phyloP scores from a whole-genome alignment of 176 grass and related monocot species.

The Cenchrus americanus region DNA sequence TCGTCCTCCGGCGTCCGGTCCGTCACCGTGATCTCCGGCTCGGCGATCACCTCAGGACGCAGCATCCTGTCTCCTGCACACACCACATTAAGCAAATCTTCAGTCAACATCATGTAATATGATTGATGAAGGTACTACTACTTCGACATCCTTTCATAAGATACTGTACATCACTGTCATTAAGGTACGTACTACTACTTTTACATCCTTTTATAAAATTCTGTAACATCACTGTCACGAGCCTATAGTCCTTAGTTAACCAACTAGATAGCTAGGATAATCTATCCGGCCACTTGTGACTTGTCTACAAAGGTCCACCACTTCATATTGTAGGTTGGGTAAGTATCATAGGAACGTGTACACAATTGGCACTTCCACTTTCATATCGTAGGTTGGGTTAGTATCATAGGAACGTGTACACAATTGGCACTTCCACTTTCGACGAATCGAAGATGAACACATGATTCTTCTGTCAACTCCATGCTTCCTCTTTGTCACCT shows the following conservation, averaged over 20 bases:
- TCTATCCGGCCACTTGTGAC: slow-evolving; percentile 4
- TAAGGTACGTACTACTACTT: too few species aligned
- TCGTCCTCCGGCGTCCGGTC: slow-evolving; percentile 53
- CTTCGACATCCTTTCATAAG: background rate
- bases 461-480: background rate
- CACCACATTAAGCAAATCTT: background rate
- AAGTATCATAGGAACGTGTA: too few species aligned
- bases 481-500: slow-evolving; percentile 4
- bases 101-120: background rate
- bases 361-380: background rate
- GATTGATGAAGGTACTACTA: background rate
- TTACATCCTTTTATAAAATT: too few species aligned
- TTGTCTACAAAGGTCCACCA: background rate
- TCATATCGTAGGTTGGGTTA: background rate
- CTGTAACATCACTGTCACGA: too few species aligned
- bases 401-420: too few species aligned
- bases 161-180: slow-evolving; percentile 15
- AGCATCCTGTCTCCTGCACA: slow-evolving; percentile 69
- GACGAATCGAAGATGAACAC: background rate
- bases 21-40: slow-evolving; percentile 63
- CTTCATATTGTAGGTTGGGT: background rate
- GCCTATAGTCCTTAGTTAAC: too few species aligned
- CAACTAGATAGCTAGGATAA: background rate
- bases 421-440: background rate
- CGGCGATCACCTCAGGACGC: slow-evolving; percentile 77